Evolutionary conservation across 768 basidiomycete species (phyloP).

Genomic region (Clathrus columnatus): DNA sequence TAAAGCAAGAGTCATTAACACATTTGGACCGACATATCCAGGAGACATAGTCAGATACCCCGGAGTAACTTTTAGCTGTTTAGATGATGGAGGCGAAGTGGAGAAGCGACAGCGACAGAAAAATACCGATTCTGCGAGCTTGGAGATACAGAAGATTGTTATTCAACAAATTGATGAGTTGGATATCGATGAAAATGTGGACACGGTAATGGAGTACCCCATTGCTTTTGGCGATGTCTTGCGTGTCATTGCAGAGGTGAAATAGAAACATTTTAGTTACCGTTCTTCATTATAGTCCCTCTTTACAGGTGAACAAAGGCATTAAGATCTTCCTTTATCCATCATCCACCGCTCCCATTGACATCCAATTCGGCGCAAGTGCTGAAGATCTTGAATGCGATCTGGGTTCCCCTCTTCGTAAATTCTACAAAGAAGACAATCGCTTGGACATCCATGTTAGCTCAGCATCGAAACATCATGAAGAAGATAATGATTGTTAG

Average conservation of each 20-base stretch:
- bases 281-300: background rate
- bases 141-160: constrained; percentile 70
- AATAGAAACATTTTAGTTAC: background rate
- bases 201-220: constrained; percentile 57
- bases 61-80: constrained; percentile 77
- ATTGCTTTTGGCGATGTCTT: constrained; percentile 66
- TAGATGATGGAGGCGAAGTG: constrained; percentile 50
- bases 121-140: constrained; percentile 49
- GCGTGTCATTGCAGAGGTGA: constrained; percentile 59
- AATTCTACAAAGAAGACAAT: constrained; percentile 84
- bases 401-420: constrained; percentile 66
- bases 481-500: constrained; percentile 36
- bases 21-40: constrained; percentile 79
- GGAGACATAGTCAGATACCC: constrained; percentile 73
- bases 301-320: constrained; percentile 60
- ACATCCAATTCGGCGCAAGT: constrained; percentile 60
- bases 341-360: constrained; percentile 39
- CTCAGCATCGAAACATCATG: constrained; percentile 19
- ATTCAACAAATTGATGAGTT: constrained; percentile 48
- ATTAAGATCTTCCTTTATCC: constrained; percentile 63
- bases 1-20: constrained; percentile 56
- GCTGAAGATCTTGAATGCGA: constrained; percentile 75
- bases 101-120: constrained; percentile 43
- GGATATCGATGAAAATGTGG: constrained; percentile 54
- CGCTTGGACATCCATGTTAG: constrained; percentile 77